Conservation (phyloP, 2,329 filamentous ascomycete genomes). For the Neocucurbitaria cava region DNA sequence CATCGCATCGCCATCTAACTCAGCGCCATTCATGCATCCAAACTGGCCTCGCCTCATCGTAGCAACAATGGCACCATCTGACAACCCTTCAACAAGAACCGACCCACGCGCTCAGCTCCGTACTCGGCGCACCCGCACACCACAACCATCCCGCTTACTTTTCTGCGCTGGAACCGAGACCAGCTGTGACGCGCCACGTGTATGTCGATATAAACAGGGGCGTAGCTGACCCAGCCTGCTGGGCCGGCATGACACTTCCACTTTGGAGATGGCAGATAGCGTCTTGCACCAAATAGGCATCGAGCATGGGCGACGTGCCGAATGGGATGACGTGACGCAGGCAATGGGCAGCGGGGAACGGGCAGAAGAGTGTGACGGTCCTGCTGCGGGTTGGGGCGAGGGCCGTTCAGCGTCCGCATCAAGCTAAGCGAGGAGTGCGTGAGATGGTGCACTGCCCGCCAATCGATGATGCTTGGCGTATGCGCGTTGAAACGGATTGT, state of each 20-base stretch:
- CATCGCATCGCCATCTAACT: constrained; percentile 3
- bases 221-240: constrained; percentile 14
- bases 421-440: constrained; percentile 39
- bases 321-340: constrained; percentile 20
- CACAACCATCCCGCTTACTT: constrained; percentile 23
- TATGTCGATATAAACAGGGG: constrained; percentile 31
- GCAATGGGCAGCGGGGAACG: constrained; percentile 7
- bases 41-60: constrained; percentile 9
- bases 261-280: constrained; percentile 11
- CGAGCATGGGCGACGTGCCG: constrained; percentile 19
- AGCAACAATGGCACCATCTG: constrained; percentile 1
- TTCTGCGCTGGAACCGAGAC: constrained; percentile 19
- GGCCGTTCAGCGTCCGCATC: constrained; percentile 37
- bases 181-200: constrained; percentile 48
- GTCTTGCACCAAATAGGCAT: constrained; percentile 13
- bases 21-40: constrained; percentile 13
- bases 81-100: too few relatives aligned
- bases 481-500: constrained; percentile 39
- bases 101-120: constrained; percentile 18
- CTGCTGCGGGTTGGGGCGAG: constrained; percentile 40
- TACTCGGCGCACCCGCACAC: constrained; percentile 22
- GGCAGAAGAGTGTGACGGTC: constrained; percentile 39
- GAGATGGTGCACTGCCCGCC: constrained; percentile 27
- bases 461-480: constrained; percentile 42
- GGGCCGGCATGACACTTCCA: constrained; percentile 31